Evolutionary conservation across 495 filamentous ascomycete species (phyloP).

Genomic region (Chaetomidium leptoderma): DNA sequence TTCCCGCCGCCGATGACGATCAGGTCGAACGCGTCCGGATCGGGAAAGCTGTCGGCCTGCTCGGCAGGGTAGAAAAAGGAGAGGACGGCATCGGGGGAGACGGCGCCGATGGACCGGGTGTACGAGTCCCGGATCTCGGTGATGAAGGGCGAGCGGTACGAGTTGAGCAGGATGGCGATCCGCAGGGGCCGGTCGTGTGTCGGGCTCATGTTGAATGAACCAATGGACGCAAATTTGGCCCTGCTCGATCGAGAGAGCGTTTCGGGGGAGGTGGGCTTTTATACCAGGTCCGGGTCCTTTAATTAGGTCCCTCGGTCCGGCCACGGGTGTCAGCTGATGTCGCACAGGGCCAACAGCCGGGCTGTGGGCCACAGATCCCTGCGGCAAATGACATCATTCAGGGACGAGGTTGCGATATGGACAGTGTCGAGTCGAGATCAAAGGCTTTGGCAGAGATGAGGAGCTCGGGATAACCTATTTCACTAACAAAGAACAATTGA

Average conservation of each 20-base stretch:
- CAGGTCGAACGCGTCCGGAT: conserved; percentile 43
- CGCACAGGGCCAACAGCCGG: background rate
- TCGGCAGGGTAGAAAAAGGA: conserved; percentile 44
- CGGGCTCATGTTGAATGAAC: conserved; percentile 28
- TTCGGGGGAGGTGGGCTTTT: background rate
- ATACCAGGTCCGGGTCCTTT: background rate
- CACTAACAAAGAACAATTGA: too few species aligned
- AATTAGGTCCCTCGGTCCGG: background rate
- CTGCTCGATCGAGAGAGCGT: background rate
- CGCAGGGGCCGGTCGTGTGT: background rate
- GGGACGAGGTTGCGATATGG: background rate
- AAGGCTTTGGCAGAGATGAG: background rate
- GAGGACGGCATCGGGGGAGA: conserved; percentile 28
- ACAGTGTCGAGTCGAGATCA: background rate
- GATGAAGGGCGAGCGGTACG: conserved; percentile 38
- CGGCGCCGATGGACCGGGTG: conserved; percentile 33
- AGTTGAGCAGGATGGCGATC: conserved; percentile 47
- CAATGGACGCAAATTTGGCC: too few species aligned
- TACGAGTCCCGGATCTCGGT: conserved; percentile 40
- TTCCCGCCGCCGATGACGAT: conserved; percentile 48
- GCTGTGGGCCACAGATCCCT: background rate
- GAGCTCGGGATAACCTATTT: too few species aligned
- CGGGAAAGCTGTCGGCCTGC: conserved; percentile 30
- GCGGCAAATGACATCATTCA: background rate
- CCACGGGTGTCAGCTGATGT: background rate